These are phyloP conservation scores for Monosporascus sp. DNA, from an alignment of 2,329 filamentous ascomycete genomes.

Conservation along the genomic window DNA sequence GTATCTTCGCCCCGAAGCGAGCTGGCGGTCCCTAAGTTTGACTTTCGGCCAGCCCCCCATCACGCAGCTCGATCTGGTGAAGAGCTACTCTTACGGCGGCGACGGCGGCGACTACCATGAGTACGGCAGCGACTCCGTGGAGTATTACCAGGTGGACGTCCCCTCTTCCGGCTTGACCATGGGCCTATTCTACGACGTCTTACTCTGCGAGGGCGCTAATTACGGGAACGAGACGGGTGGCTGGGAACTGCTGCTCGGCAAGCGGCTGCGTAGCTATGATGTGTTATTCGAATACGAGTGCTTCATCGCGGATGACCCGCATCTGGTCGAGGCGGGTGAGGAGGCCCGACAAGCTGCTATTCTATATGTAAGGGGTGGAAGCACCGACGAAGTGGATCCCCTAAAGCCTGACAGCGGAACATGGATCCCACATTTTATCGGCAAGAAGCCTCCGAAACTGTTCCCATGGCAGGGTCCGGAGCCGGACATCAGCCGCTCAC, in stretches of 20 bases:
- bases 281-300: constrained; percentile 13
- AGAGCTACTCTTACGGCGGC: constrained; percentile 7
- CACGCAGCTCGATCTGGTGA: constrained; percentile 15
- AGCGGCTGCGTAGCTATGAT: constrained; percentile 13
- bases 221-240: constrained; percentile 12
- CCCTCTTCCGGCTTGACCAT: constrained; percentile 14
- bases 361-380: constrained; percentile 13
- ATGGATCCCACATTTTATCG: not conserved
- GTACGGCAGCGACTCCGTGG: constrained; percentile 4
- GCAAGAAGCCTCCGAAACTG: not conserved
- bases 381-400: not conserved
- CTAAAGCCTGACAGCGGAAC: not conserved
- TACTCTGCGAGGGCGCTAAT: constrained; percentile 13
- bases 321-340: constrained; percentile 11
- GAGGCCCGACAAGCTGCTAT: constrained; percentile 14
- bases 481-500: not conserved
- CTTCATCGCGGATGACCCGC: constrained; percentile 13
- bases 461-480: not conserved
- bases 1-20: constrained; percentile 14
- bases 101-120: constrained; percentile 2
- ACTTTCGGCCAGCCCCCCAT: constrained; percentile 14
- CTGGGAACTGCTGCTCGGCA: constrained; percentile 16
- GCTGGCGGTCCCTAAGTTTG: constrained; percentile 15
- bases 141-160: constrained; percentile 16
- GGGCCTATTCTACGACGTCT: constrained; percentile 15